A percentile compares a stretch with the other conserved stretches of the same genome.
Evolutionary conservation across 306 rosid genomes (phyloP).

Genomic region (Cicer judaicum): DNA sequence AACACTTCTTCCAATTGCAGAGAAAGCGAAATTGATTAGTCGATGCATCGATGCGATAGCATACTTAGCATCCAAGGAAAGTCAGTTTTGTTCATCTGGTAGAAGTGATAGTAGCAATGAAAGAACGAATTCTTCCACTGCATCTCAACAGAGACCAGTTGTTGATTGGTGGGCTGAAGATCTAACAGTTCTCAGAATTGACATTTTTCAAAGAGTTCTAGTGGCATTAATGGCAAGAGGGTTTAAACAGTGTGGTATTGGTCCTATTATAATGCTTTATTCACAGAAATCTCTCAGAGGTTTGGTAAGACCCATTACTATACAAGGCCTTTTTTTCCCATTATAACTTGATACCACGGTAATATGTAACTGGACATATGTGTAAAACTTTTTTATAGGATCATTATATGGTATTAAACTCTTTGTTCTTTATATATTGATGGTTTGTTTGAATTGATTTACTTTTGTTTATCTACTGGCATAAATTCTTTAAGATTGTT

Average conservation of each 20-base stretch:
- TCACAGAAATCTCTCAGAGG: constrained; percentile 90
- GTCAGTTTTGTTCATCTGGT: constrained; percentile 57
- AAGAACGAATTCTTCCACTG: constrained; percentile 48
- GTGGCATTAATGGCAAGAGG: constrained; percentile 92
- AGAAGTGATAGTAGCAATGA: constrained; percentile 54
- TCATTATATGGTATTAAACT: not conserved
- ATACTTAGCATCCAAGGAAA: constrained; percentile 68
- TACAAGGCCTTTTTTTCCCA: not conserved
- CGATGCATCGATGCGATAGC: constrained; percentile 83
- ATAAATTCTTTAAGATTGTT: no score
- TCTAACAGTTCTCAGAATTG: constrained; percentile 79
- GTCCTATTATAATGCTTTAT: constrained; percentile 85
- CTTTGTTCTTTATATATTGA: no score
- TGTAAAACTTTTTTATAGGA: not conserved
- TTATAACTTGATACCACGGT: not conserved
- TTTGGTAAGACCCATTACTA: constrained; percentile 77
- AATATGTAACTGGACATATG: not conserved
- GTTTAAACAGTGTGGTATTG: constrained; percentile 73
- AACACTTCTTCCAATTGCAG: constrained; percentile 71
- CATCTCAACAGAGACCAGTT: constrained; percentile 55
- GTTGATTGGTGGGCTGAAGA: constrained; percentile 98
- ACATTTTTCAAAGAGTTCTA: constrained; percentile 79
- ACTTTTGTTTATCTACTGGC: no score
- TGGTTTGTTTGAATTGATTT: no score
- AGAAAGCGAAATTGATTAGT: constrained; percentile 73